These are phyloP conservation scores for Sphagnum tenellum DNA, from an alignment of 225 moss, liverwort and hornwort species.

Conservation along the genomic window DNA sequence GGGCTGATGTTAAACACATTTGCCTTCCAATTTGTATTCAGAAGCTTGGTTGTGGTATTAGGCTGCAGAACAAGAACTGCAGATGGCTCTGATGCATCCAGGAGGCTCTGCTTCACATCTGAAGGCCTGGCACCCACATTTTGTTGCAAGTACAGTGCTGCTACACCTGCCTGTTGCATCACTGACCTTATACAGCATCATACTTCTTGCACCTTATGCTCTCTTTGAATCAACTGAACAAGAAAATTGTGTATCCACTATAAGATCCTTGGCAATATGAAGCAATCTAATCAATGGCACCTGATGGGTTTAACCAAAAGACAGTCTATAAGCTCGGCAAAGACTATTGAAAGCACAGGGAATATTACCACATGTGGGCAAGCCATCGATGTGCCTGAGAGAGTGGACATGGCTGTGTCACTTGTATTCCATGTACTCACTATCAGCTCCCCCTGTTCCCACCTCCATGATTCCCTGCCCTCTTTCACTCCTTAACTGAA, in stretches of 20 bases:
- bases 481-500: too few species aligned
- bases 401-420: conserved; percentile 46
- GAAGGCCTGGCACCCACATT: conserved; percentile 47
- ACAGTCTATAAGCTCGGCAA: too few species aligned
- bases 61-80: conserved; percentile 46
- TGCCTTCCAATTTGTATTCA: conserved; percentile 63
- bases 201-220: background rate
- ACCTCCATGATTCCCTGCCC: background rate
- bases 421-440: conserved; percentile 63
- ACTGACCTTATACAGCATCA: too few species aligned
- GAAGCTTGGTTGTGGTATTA: conserved; percentile 60
- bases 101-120: conserved; percentile 54
- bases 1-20: conserved; percentile 49
- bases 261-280: too few species aligned
- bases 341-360: background rate
- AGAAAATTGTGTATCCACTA: background rate
- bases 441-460: conserved; percentile 71
- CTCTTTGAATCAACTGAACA: background rate
- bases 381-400: conserved; percentile 94
- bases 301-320: too few species aligned
- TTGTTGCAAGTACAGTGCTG: conserved; percentile 61
- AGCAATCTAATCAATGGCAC: too few species aligned
- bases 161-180: conserved; percentile 55
- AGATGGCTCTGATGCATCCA: conserved; percentile 66
- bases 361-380: conserved; percentile 81